Evolutionary conservation across 192 early-diverging fungal genomes (phyloP), one percentile per base, ranked within the genome.

Genomic region (Coemansia asiatica): DNA sequence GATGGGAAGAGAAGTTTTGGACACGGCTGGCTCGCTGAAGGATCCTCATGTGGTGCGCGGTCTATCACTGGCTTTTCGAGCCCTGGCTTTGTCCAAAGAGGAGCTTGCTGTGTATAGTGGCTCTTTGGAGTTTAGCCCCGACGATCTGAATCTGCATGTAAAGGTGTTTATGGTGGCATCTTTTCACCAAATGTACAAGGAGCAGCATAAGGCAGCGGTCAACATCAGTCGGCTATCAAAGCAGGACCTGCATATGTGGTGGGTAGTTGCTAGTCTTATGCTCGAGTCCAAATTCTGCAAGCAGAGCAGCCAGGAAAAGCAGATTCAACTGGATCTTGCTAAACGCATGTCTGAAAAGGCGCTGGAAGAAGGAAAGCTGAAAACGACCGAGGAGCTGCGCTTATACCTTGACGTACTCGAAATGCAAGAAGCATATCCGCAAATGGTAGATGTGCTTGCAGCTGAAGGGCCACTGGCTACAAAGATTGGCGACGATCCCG

Each of bases 161-260:
- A 89, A 93, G 56, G 86, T 87, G 85, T 95, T 92, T 71, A 93
- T 95, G 91, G 88, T 88, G 0, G 76, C 94, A 29, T 91, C 89
- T 0, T 83, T 90, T 47, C 87, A 64, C 27, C 51, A 79, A 3
- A 84, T 93, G 82, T 87, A 77, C 46, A 90, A 64, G 54, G 73
- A 75, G 46, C 64, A 73, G 38, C 64, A 67, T 44, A 62, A 90
- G 85, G 88, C 87, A 6, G 92, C 94, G 0, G 73, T 96, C 38
- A 90, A 89, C 54, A 72, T 98, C 44, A 87, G 91, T 65, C 92
- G 94, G 67, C 74, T 83, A 48, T 94, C 91, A 67, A 92, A 91
- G 68, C 72, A 85, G 31, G 77, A 86, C 66, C 89, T 86, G 55
- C 94, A 95, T 75, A 83, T 92, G 66, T 94, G 94, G 78, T 98